Conservation (phyloP, 176 grass and related monocot species). For the Phyllostachys edulis region DNA sequence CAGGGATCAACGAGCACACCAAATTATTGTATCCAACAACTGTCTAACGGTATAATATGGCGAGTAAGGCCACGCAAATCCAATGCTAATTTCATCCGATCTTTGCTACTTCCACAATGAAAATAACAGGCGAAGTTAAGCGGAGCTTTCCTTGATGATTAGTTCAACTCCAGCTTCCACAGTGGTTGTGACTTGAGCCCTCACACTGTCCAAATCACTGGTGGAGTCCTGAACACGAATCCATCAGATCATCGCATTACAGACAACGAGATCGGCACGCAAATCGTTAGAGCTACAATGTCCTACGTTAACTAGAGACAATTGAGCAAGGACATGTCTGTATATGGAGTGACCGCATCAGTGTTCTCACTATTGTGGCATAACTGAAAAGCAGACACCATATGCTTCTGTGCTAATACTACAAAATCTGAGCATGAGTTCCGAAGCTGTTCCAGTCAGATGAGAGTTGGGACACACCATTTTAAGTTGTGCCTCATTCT, state of each 20-base stretch:
- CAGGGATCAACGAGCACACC: conserved; percentile 32
- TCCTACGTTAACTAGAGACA: conserved; percentile 2
- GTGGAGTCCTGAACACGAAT: conserved; percentile 48
- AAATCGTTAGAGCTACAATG: conserved; percentile 13
- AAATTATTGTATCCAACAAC: conserved; percentile 37
- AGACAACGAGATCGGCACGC: conserved; percentile 18
- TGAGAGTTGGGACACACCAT: background rate
- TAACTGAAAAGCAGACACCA: background rate
- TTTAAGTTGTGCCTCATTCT: background rate
- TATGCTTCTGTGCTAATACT: background rate
- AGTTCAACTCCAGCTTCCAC: conserved; percentile 44
- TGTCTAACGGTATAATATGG: conserved; percentile 39
- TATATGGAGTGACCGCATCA: background rate
- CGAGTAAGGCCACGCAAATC: conserved; percentile 49
- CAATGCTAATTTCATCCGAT: conserved; percentile 62
- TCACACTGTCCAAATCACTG: conserved; percentile 50
- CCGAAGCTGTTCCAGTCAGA: background rate
- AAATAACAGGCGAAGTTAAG: conserved; percentile 33
- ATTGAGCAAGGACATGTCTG: conserved; percentile 16
- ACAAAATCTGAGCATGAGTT: background rate
- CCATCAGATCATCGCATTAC: conserved; percentile 23
- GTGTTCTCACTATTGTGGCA: background rate
- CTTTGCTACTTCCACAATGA: conserved; percentile 39
- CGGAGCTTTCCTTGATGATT: conserved; percentile 45
- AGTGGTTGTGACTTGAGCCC: conserved; percentile 67